Conservation (phyloP, 495 filamentous ascomycete genomes). For the Chaetomium fimeti region DNA sequence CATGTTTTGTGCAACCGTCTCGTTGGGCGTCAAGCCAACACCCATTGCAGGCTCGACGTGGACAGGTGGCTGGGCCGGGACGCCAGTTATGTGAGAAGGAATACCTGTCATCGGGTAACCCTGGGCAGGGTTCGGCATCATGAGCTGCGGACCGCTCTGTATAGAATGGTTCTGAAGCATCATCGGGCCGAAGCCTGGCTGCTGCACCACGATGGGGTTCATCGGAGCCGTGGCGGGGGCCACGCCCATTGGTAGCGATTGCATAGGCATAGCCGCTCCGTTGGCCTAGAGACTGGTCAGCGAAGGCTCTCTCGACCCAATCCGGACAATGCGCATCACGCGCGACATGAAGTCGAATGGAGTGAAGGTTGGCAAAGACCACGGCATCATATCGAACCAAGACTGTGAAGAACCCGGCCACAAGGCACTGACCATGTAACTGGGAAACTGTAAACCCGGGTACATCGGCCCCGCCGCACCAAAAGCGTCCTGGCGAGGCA, state of each 20-base stretch:
- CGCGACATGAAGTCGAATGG: neutral
- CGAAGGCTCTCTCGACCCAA: neutral
- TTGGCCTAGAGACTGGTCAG: conserved; percentile 11
- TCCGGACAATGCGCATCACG: neutral
- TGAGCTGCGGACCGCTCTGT: conserved; percentile 8
- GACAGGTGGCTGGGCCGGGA: conserved; percentile 23
- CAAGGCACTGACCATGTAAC: conserved; percentile 14
- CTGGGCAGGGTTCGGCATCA: conserved; percentile 14
- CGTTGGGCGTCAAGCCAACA: conserved; percentile 42
- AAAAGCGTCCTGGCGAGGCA: conserved; percentile 42
- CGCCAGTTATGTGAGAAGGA: conserved; percentile 5
- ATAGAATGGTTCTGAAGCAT: conserved; percentile 22
- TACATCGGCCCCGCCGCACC: neutral
- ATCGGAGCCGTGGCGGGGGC: conserved; percentile 18
- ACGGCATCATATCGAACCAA: neutral
- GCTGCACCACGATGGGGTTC: conserved; percentile 26
- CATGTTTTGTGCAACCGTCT: conserved; percentile 40
- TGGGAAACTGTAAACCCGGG: conserved; percentile 14
- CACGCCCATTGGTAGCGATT: conserved; percentile 20
- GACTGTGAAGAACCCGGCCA: neutral
- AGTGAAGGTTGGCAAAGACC: neutral
- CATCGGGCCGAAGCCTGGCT: conserved; percentile 23
- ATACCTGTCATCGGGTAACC: conserved; percentile 19
- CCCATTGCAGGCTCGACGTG: conserved; percentile 37
- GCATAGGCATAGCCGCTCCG: conserved; percentile 20